Evolutionary conservation across 768 basidiomycete genomes (phyloP), one percentile per base, ranked within the genome.

Genomic region (Pleurotus salmoneostramineus): DNA sequence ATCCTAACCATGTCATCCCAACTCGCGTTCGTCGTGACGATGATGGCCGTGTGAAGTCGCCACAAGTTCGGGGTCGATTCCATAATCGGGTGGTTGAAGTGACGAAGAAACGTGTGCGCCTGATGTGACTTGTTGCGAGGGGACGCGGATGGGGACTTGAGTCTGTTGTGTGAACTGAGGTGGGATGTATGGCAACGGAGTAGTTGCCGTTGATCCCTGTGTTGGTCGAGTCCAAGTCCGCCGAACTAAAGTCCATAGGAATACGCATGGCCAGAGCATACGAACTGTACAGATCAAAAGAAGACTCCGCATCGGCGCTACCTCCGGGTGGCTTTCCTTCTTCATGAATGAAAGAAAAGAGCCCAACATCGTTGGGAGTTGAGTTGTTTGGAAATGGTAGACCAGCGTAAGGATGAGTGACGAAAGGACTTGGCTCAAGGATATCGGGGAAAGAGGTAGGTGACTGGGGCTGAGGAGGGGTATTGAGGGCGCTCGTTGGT

Each of bases 331-430:
- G 15, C 64, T 70, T 63, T n/a, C 37, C 8, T 6, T 55, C 52
- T 5, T 55, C 52, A n/a, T 55, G 37, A 31, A 55, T 55, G 52
- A 55, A 55, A 14, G 52, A 55, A 21, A 55, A 55, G 59, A 63
- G 56, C 63, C 60, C 51, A 64, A 51, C 33, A 70, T 45, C 17
- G 66, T n/a, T 17, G 10, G 35, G 14, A 21, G 10, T 55, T 74
- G 43, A 77, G 71, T 31, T 82, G 77, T 40, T 82, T 78, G 61
- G 82, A 72, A 47, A 77, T 74, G 58, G 81, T 71, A 34, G 72
- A 70, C 61, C 79, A 81, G 51, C 83, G 71, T 2, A 70, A 65
- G 48, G 52, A 40, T 55, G 52, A 11, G 68, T 71, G 33, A 68
- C 64, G 45, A 60, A 46, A 56, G 52, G 59, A 35, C 65, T 64